Evolutionary conservation across 2,329 filamentous ascomycete species (phyloP).

Genomic region (Corinectria fuckeliana): DNA sequence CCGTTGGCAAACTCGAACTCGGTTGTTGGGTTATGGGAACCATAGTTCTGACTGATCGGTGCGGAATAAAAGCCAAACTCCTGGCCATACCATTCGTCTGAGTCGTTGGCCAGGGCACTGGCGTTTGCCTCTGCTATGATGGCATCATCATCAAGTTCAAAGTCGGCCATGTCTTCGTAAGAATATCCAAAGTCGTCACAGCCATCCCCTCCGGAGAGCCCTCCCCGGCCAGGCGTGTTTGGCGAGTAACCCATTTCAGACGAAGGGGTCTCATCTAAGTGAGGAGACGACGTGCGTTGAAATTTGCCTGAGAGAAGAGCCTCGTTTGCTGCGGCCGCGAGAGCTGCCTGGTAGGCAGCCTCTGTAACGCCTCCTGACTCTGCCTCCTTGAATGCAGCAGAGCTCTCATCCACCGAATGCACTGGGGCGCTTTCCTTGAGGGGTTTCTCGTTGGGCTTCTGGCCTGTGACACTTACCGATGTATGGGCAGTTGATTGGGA

Average conservation of each 20-base stretch:
- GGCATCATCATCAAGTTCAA: slow-evolving; percentile 80
- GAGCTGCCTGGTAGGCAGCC: slow-evolving; percentile 80
- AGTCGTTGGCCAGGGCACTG: slow-evolving; percentile 88
- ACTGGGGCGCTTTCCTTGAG: slow-evolving; percentile 9
- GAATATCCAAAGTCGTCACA: slow-evolving; percentile 61
- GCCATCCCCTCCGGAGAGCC: slow-evolving; percentile 48
- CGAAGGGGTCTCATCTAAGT: slow-evolving; percentile 34
- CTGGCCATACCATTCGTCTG: slow-evolving; percentile 92
- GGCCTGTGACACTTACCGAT: slow-evolving; percentile 49
- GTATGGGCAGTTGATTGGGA: slow-evolving; percentile 61
- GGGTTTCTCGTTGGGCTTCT: slow-evolving; percentile 18
- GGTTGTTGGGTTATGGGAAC: slow-evolving; percentile 47
- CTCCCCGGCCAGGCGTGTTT: slow-evolving; percentile 15
- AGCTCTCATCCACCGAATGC: slow-evolving; percentile 15
- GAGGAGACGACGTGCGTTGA: slow-evolving; percentile 61
- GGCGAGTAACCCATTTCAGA: slow-evolving; percentile 22
- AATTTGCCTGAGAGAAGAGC: slow-evolving; percentile 81
- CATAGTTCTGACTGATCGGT: slow-evolving; percentile 52
- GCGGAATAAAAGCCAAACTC: slow-evolving; percentile 95
- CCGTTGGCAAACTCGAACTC: slow-evolving; percentile 74
- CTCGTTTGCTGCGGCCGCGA: slow-evolving; percentile 80
- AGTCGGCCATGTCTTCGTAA: slow-evolving; percentile 71
- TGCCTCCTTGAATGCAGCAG: slow-evolving; percentile 15
- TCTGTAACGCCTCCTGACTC: slow-evolving; percentile 36
- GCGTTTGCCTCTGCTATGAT: slow-evolving; percentile 97